Conservation (phyloP, 2,329 filamentous ascomycete species). For the Gaeumannomyces tritici region DNA sequence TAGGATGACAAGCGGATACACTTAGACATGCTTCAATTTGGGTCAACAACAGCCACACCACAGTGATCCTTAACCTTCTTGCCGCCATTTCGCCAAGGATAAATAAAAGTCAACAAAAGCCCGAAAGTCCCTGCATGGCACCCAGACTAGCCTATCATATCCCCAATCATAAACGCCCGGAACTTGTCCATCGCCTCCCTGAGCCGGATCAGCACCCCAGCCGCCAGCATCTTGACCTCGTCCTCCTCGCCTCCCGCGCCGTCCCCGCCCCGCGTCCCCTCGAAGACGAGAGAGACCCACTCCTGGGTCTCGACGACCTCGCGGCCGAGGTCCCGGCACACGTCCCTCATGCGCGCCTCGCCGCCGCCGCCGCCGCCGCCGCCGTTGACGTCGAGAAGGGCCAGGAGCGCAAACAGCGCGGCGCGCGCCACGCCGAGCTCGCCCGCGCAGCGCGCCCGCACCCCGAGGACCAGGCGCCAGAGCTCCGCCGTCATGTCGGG, state of each 20-base stretch:
- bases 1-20: no score
- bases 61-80: neutral
- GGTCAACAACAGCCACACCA: no score
- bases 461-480: slow-evolving; percentile 68
- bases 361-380: neutral
- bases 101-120: neutral
- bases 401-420: slow-evolving; percentile 69
- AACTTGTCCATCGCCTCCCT: slow-evolving; percentile 77
- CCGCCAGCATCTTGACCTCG: slow-evolving; percentile 68
- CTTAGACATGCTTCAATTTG: no score
- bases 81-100: neutral
- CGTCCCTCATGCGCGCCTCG: slow-evolving; percentile 54
- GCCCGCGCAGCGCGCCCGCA: slow-evolving; percentile 49
- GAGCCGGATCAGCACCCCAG: slow-evolving; percentile 66
- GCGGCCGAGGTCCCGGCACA: slow-evolving; percentile 66
- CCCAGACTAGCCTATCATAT: slow-evolving; percentile 33
- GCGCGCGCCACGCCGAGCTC: slow-evolving; percentile 63
- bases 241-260: slow-evolving; percentile 59
- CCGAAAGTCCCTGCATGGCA: neutral
- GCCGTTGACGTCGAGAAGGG: slow-evolving; percentile 68
- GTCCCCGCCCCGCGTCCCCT: slow-evolving; percentile 40
- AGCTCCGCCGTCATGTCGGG: slow-evolving; percentile 76
- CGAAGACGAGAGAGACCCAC: slow-evolving; percentile 75
- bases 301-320: slow-evolving; percentile 79
- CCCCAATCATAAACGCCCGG: slow-evolving; percentile 66